Conservation (phyloP, 352 stramenopile genomes). For the Phytophthora colocasiae region DNA sequence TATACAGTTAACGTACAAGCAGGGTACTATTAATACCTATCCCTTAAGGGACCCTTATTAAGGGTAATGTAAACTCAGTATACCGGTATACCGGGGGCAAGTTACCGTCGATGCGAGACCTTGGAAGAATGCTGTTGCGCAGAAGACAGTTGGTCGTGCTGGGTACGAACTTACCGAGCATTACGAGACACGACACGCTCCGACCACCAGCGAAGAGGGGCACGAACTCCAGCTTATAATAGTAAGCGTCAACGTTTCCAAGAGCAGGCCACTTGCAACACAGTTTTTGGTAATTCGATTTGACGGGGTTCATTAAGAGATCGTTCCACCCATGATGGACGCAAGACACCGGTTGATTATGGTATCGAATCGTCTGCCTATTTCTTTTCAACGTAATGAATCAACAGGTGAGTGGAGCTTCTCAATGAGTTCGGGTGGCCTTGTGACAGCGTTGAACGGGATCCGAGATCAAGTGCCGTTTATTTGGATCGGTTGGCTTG, state of each 20-base stretch:
- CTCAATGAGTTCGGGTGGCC: constrained; percentile 86
- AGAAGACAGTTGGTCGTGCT: constrained; percentile 89
- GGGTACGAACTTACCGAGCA: constrained; percentile 91
- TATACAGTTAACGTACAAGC: constrained; percentile 9
- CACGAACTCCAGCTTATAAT: too few species aligned
- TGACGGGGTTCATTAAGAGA: too few species aligned
- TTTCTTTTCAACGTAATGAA: constrained; percentile 89
- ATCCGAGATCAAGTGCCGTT: constrained; percentile 91
- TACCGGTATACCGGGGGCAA: too few species aligned
- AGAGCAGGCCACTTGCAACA: too few species aligned
- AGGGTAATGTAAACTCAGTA: too few species aligned
- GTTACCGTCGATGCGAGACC: constrained; percentile 90
- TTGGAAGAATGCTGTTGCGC: constrained; percentile 91
- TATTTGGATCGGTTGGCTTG: constrained; percentile 93
- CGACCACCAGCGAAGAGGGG: too few species aligned
- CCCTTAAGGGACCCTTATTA: too few species aligned
- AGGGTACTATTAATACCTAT: too few species aligned
- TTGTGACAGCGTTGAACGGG: constrained; percentile 90
- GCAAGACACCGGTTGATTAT: constrained; percentile 85
- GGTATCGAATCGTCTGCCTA: constrained; percentile 92
- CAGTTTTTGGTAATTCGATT: too few species aligned
- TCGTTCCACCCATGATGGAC: constrained; percentile 68
- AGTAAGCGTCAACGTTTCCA: too few species aligned
- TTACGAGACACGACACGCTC: constrained; percentile 75
- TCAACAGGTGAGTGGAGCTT: constrained; percentile 88